Base-by-base conservation (phyloP, 139 green algal genomes). In the Coccomyxa sp. region DNA sequence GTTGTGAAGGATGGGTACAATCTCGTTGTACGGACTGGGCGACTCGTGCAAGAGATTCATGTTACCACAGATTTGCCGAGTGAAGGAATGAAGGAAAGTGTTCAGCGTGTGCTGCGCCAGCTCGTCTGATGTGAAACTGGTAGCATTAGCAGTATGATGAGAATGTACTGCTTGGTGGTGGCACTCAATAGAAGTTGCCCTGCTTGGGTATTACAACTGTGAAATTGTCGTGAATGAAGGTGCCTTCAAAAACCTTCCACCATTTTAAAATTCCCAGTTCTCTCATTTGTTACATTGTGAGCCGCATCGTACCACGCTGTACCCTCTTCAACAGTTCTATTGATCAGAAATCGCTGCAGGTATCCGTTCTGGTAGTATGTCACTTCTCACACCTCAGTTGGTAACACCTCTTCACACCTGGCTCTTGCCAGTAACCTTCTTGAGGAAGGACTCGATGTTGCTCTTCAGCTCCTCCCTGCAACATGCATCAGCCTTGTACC, bases 41-140 rank as follows among this genome's bases (percentile, higher is more conserved):
- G 84, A 16, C 71, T 85, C 25, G 87, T 92, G 79, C 90, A 93
- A n/a, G 90, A 93, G 80, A 85, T 93, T 21, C 79, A 85, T 18
- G 87, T 93, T 10, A 74, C 38, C 27, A 92, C 90, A 0, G 58
- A 67, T 25, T 82, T 93, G 79, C 25, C 38, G 18, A 14, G 51
- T 12, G 71, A 86, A 3, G 85, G 82, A 13, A 90, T 93, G 83
- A 85, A 87, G 63, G 31, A 59, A 10, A 68, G 83, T 21, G 79
- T 92, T 31, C 85, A 92, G 85, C 76, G 77, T 17, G 90, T 91
- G n/a, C 78, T 93, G 58, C 82, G 82, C 30, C n/a, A 80, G 31
- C 82, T 92, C 57, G 83, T 76, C 30, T 86, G 67, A 76, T 51
- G 38, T 51, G 38, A 7, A 51, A 51, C 3, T 51, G 38, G 7